Evolutionary conservation across 1,284 basidiomycete species (phyloP).

Genomic region (Sanghuangporus weigelae): DNA sequence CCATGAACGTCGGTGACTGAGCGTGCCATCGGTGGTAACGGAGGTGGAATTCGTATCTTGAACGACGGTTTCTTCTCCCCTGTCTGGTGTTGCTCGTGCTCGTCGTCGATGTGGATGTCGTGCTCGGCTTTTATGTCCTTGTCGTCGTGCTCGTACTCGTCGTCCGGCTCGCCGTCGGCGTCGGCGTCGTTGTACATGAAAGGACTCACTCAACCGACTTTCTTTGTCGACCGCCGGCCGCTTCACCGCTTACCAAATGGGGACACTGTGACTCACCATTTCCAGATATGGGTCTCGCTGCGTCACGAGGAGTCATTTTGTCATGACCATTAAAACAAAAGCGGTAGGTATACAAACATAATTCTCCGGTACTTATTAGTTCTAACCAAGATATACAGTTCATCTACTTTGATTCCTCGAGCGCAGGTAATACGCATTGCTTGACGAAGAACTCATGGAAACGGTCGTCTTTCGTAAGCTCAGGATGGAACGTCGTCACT

Average conservation of each 20-base stretch:
- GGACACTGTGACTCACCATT: not conserved
- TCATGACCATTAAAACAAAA: not conserved
- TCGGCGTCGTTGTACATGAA: slow-evolving; percentile 22
- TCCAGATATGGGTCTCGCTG: not conserved
- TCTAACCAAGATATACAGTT: not conserved
- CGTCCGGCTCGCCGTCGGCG: slow-evolving; percentile 22
- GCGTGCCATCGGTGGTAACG: slow-evolving; percentile 14
- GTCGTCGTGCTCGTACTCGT: slow-evolving; percentile 29
- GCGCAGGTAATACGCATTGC: slow-evolving; percentile 49
- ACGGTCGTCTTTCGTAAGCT: slow-evolving; percentile 82
- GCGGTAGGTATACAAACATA: not conserved
- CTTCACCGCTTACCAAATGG: not conserved
- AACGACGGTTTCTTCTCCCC: not conserved
- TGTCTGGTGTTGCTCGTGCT: not conserved
- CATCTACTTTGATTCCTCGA: slow-evolving; percentile 11
- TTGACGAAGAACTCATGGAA: slow-evolving; percentile 87
- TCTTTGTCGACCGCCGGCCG: not conserved
- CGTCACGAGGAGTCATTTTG: not conserved
- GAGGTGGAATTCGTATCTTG: slow-evolving; percentile 9
- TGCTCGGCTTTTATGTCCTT: slow-evolving; percentile 22
- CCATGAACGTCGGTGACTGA: slow-evolving; percentile 7
- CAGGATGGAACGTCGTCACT: slow-evolving; percentile 93
- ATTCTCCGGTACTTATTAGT: no score
- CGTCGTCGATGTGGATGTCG: slow-evolving; percentile 20
- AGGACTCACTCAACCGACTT: not conserved